Base-by-base conservation (phyloP, 2,329 filamentous ascomycete genomes). In the Nemania abortiva region DNA sequence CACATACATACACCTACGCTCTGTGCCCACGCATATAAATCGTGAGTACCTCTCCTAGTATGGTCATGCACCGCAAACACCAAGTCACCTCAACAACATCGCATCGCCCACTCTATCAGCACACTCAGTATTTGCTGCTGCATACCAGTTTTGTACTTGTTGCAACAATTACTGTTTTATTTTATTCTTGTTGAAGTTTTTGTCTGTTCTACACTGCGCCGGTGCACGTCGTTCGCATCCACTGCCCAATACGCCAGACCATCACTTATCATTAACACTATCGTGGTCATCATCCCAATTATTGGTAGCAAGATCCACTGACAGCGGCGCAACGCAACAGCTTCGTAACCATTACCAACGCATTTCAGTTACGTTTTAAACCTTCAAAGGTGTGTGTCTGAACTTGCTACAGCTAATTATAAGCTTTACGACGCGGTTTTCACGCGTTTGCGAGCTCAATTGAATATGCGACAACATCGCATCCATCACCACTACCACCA, bases 31-130 rank as follows among this genome's bases (percentile, higher is more conserved):
- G 55, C 70, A 70, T 70, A 69, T 77, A 76, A 81, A 65, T 74
- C 68, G 87, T 89, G 83, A 89, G 87, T 89, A 88, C 86, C 74
- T 86, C 73, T 61, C 60, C 74, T 73, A 79, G 77, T 80, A 78
- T 82, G 79, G 72, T 73, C 74, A 71, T 72, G 73, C 76, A 75
- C 81, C 76, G 77, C 79, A 81, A 81, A 79, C 72, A 74, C 74
- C 75, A 84, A 83, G 82, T 84, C 81, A 80, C 79, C 76, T 74
- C 70, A 67, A 71, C 68, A 63, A 71, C 56, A 66, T 60, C 55
- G 29, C 65, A 49, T 45, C 42, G 57, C 61, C 18, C 55, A 60
- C 64, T 63, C 49, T 57, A 59, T 59, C 39, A 27, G 55, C 62
- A 63, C 37, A 29, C 57, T 22, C 20, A 27, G 34, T 24, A 24